These are phyloP conservation scores for Paraconiothyrium sp. DNA, from an alignment of 2,329 filamentous ascomycete species.

Conservation along the genomic window DNA sequence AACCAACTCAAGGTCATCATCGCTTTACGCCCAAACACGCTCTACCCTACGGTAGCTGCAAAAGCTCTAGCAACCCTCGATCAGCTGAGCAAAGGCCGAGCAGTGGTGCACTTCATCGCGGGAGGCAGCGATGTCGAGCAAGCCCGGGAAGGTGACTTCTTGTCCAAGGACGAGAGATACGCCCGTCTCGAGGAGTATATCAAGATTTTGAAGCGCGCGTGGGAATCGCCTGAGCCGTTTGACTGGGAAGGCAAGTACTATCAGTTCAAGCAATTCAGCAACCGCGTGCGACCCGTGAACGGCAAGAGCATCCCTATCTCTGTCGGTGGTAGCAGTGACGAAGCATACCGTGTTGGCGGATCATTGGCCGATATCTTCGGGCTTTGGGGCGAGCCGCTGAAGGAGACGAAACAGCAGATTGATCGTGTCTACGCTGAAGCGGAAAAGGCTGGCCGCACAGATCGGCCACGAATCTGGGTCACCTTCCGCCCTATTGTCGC, in stretches of 20 bases:
- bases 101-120: constrained; percentile 71
- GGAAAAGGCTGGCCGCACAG: constrained; percentile 64
- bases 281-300: constrained; percentile 63
- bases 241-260: constrained; percentile 70
- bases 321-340: constrained; percentile 67
- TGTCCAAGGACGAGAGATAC: constrained; percentile 67
- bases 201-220: constrained; percentile 67
- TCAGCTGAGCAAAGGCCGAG: constrained; percentile 66
- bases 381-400: constrained; percentile 70
- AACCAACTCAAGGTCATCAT: constrained; percentile 70
- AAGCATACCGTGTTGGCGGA: constrained; percentile 68
- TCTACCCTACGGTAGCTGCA: constrained; percentile 70
- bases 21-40: constrained; percentile 68
- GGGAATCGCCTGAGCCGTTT: constrained; percentile 66
- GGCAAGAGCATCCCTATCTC: constrained; percentile 64
- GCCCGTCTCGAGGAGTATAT: constrained; percentile 69
- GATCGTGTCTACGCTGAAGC: constrained; percentile 68
- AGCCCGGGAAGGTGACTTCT: constrained; percentile 68
- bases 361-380: constrained; percentile 69
- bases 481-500: constrained; percentile 70
- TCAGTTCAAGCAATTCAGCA: constrained; percentile 67
- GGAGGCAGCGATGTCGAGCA: constrained; percentile 70
- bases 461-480: constrained; percentile 70
- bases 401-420: constrained; percentile 71
- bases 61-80: constrained; percentile 70